Evolutionary conservation across 2,329 filamentous ascomycete genomes (phyloP).

Genomic region (Clonostachys rosea): DNA sequence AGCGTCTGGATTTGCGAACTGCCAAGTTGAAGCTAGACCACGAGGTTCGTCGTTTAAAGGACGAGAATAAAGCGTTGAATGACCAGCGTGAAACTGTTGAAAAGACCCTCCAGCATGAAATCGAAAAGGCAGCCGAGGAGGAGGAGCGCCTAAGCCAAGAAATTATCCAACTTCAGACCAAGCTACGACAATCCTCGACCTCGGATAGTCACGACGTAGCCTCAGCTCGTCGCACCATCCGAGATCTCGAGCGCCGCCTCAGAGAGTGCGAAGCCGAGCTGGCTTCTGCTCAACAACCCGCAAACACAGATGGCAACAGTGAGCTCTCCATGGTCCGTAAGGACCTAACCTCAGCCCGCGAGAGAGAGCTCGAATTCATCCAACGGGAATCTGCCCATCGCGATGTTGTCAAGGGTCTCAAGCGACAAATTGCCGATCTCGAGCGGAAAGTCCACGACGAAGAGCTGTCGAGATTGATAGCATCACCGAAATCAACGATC

Average conservation of each 20-base stretch:
- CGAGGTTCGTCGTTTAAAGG: slow-evolving; percentile 59
- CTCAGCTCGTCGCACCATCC: slow-evolving; percentile 57
- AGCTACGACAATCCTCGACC: slow-evolving; percentile 35
- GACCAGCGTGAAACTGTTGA: slow-evolving; percentile 57
- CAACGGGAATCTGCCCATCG: slow-evolving; percentile 63
- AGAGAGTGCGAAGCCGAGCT: slow-evolving; percentile 46
- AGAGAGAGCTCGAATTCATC: slow-evolving; percentile 60
- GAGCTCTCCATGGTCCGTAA: slow-evolving; percentile 58
- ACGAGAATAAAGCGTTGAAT: slow-evolving; percentile 54
- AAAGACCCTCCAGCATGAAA: slow-evolving; percentile 59
- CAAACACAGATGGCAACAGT: slow-evolving; percentile 34
- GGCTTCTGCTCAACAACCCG: slow-evolving; percentile 22
- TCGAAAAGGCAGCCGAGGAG: slow-evolving; percentile 61
- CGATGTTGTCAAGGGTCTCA: slow-evolving; percentile 57
- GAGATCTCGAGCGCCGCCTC: slow-evolving; percentile 59
- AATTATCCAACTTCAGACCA: slow-evolving; percentile 44
- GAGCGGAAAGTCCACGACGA: slow-evolving; percentile 65
- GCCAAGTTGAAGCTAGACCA: slow-evolving; percentile 64
- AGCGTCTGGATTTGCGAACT: slow-evolving; percentile 64
- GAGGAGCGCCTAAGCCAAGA: slow-evolving; percentile 57
- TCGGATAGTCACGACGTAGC: slow-evolving; percentile 48
- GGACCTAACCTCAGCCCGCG: slow-evolving; percentile 58
- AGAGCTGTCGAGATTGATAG: slow-evolving; percentile 44
- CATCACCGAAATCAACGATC: slow-evolving; percentile 38
- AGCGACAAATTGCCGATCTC: slow-evolving; percentile 60